Evolutionary conservation across 202 grass and related monocot genomes (phyloP).

Genomic region (Setaria italica): DNA sequence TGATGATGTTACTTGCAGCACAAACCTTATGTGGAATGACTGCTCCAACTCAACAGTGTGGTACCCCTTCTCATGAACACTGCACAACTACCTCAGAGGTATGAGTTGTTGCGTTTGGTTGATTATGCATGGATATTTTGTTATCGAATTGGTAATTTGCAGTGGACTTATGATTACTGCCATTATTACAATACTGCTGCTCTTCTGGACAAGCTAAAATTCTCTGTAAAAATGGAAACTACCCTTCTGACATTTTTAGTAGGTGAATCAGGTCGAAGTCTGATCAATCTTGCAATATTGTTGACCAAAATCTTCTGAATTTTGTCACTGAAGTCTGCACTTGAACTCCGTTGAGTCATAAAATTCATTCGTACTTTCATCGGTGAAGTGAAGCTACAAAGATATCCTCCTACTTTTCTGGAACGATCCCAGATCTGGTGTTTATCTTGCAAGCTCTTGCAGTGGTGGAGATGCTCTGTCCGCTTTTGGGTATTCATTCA

Average conservation of each 20-base stretch:
- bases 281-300: neutral
- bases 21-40: neutral
- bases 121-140: neutral
- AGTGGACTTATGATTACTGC: neutral
- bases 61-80: constrained; percentile 36
- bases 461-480: neutral
- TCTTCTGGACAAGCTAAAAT: neutral
- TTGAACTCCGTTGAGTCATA: neutral
- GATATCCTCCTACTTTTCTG: neutral
- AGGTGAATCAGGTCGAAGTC: neutral
- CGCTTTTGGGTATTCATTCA: neutral
- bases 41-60: constrained; percentile 28
- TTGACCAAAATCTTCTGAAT: neutral
- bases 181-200: neutral
- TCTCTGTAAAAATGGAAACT: neutral
- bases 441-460: neutral
- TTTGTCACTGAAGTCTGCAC: neutral
- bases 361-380: too few species aligned
- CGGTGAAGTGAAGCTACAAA: neutral
- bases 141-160: neutral
- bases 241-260: neutral
- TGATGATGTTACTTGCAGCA: constrained; percentile 5
- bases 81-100: constrained; percentile 5
- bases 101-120: neutral
- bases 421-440: neutral